Conservation (phyloP, 768 basidiomycete species). For the Suillus hirtellus region DNA sequence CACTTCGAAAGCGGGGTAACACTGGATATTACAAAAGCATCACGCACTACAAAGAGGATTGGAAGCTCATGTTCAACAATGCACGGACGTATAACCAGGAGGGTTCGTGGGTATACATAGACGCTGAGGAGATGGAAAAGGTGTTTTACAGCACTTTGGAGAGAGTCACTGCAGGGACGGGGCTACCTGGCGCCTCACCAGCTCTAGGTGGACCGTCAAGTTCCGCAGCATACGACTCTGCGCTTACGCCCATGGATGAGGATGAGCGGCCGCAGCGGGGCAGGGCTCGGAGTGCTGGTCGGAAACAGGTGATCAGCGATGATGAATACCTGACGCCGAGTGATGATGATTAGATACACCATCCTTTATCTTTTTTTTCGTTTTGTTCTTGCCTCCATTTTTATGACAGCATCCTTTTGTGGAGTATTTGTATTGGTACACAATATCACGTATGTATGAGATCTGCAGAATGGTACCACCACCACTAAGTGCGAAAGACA, state of each 20-base stretch:
- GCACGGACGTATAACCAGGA: constrained; percentile 93
- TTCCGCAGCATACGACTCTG: constrained; percentile 55
- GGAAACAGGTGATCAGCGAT: constrained; percentile 78
- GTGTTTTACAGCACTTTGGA: constrained; percentile 75
- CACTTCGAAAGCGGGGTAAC: constrained; percentile 76
- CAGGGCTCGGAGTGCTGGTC: constrained; percentile 56
- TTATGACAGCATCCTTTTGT: background rate
- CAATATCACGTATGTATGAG: background rate
- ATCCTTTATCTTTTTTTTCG: constrained; percentile 2
- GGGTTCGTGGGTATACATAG: constrained; percentile 92
- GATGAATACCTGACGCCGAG: constrained; percentile 72
- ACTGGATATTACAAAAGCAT: constrained; percentile 74
- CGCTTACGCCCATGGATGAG: constrained; percentile 80
- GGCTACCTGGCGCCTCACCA: constrained; percentile 70
- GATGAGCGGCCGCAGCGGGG: constrained; percentile 65
- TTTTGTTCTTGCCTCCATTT: constrained; percentile 4
- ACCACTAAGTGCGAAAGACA: no score
- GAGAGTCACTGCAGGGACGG: constrained; percentile 62
- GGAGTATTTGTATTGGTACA: constrained; percentile 8
- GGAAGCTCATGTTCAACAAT: constrained; percentile 91
- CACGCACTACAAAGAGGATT: constrained; percentile 71
- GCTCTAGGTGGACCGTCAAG: constrained; percentile 29
- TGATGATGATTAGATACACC: constrained; percentile 57
- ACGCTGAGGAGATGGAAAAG: constrained; percentile 93
- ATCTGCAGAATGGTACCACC: no score